A percentile compares a stretch with the other conserved stretches of the same genome.
These are phyloP conservation scores for Tuber melanosporum DNA, from an alignment of 495 filamentous ascomycete genomes.

Conservation along the genomic window DNA sequence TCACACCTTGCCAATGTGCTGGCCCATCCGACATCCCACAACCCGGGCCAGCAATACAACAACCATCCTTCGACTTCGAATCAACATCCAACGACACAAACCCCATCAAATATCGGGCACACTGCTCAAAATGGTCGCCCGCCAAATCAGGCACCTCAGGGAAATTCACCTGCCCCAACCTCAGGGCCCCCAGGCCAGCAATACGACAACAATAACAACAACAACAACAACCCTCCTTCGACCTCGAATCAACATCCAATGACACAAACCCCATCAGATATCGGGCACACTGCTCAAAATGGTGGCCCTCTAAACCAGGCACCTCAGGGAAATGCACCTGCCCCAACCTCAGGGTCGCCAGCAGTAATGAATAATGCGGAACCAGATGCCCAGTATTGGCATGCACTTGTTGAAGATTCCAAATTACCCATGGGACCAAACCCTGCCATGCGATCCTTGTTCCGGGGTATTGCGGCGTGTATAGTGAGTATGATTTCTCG, in stretches of 20 bases:
- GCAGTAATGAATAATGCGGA: not conserved
- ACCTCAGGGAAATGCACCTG: not conserved
- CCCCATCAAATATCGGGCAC: not conserved
- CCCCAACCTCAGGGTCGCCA: not conserved
- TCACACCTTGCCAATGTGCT: not conserved
- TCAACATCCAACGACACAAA: not conserved
- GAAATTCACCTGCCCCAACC: not conserved
- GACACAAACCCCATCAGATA: not conserved
- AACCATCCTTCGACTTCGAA: not conserved
- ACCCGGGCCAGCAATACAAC: not conserved
- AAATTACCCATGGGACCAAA: constrained; percentile 22
- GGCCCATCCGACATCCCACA: not conserved
- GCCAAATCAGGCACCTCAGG: not conserved
- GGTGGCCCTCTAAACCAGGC: not conserved
- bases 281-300: not conserved
- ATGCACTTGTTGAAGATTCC: constrained; percentile 9
- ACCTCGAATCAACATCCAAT: not conserved
- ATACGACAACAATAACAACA: not conserved
- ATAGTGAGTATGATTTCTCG: constrained; percentile 13
- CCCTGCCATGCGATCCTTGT: constrained; percentile 16
- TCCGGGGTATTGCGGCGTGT: constrained; percentile 27
- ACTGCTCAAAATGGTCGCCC: not conserved
- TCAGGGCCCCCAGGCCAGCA: not conserved
- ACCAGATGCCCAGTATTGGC: constrained; percentile 16
- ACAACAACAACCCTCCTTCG: not conserved